phyloP scores from a whole-genome alignment of 352 stramenopile species.

The Phytophthora pluvialis region DNA sequence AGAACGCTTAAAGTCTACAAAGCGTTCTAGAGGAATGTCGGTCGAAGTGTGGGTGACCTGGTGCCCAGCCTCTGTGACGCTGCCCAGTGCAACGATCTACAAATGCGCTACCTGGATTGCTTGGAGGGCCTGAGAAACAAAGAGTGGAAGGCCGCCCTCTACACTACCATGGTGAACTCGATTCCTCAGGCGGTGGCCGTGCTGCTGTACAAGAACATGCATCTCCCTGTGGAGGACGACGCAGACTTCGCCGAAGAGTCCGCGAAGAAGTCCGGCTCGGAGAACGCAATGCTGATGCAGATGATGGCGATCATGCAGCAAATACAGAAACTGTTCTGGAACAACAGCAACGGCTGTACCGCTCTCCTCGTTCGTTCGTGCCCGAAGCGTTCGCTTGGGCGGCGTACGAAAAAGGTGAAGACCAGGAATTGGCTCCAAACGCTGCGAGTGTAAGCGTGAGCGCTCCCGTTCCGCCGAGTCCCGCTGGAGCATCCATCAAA shows the following conservation, averaged over 20 bases:
- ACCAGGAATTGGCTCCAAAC: too few species aligned
- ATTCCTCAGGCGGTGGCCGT: background rate
- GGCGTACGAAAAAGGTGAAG: too few species aligned
- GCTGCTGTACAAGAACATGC: background rate
- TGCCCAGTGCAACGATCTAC: background rate
- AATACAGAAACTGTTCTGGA: background rate
- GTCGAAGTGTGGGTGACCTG: too few species aligned
- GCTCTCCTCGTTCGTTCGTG: too few species aligned
- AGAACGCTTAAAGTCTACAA: background rate
- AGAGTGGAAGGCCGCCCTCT: background rate
- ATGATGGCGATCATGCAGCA: background rate
- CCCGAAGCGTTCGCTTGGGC: too few species aligned
- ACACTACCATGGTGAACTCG: slow-evolving; percentile 1
- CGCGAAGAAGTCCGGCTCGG: background rate
- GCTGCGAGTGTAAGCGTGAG: too few species aligned
- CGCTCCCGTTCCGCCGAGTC: too few species aligned
- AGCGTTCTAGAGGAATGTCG: too few species aligned
- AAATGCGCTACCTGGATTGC: background rate
- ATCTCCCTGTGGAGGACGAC: background rate
- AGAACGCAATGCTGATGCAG: background rate
- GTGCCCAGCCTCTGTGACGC: background rate
- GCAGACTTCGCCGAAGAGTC: background rate
- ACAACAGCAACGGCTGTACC: background rate
- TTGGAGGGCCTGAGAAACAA: background rate
- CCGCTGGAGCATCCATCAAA: too few species aligned